These are phyloP conservation scores for Areca catechu DNA, from an alignment of 176 grass and related monocot genomes.

Conservation along the genomic window DNA sequence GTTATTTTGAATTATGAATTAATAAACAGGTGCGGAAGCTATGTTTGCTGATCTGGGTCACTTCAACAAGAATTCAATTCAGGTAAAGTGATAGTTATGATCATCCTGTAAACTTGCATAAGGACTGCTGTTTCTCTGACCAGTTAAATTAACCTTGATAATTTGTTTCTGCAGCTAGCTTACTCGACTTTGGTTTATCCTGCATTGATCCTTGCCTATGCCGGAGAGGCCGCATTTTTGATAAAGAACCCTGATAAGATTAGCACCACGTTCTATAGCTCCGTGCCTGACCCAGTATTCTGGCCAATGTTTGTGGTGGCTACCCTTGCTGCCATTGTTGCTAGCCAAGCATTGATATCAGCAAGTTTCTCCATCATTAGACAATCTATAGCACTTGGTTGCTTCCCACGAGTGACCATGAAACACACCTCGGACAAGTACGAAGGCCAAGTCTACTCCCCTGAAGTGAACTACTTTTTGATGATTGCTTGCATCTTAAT, in stretches of 20 bases:
- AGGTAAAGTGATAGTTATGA: slow-evolving; percentile 30
- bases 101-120: too few species aligned
- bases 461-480: slow-evolving; percentile 65
- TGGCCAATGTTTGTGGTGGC: slow-evolving; percentile 74
- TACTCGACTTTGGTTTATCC: slow-evolving; percentile 60
- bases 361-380: slow-evolving; percentile 86
- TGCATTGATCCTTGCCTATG: slow-evolving; percentile 61
- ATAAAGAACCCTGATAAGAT: slow-evolving; percentile 76
- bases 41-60: slow-evolving; percentile 89
- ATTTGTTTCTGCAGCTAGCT: slow-evolving; percentile 30
- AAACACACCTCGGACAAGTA: slow-evolving; percentile 75
- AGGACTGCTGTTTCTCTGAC: background rate
- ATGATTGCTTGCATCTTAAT: slow-evolving; percentile 62
- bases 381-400: slow-evolving; percentile 66
- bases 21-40: slow-evolving; percentile 65
- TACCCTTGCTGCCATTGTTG: slow-evolving; percentile 61
- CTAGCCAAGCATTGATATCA: slow-evolving; percentile 70
- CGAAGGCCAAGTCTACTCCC: slow-evolving; percentile 73
- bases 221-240: slow-evolving; percentile 60
- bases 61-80: slow-evolving; percentile 70
- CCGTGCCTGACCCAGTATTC: slow-evolving; percentile 49
- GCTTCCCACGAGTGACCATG: slow-evolving; percentile 84
- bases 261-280: slow-evolving; percentile 65
- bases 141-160: background rate
- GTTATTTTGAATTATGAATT: too few species aligned